Evolutionary conservation across 1,284 basidiomycete species (phyloP), one percentile per base, ranked within the genome.

Genomic region (Pascua guehoae): DNA sequence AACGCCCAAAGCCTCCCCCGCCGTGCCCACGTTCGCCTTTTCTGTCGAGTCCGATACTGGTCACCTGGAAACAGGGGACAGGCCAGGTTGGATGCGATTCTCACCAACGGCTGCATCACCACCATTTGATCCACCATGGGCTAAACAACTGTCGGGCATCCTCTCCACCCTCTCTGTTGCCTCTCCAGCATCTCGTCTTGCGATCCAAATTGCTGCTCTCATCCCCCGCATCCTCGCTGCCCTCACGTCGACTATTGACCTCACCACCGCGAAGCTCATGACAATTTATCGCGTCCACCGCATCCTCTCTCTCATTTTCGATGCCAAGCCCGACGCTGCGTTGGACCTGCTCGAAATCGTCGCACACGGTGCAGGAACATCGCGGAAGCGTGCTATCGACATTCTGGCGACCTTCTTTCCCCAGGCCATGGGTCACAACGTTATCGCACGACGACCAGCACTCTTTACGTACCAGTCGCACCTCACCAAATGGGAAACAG

Each of bases 321-420:
- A 77, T 12, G 75, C 79, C 40, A 90, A 89, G 68, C 79, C 82
- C 0, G 88, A 90, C 67, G 79, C 82, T 1, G 85, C 86, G 62
- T 77, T 84, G 32, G 88, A 90, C 70, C 59, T 88, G 0, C 79
- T 91, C 8, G 83, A 87, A 61, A 81, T 89, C 40, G 77, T 85
- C 17, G 87, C 87, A 3, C 85, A 87, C 66, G 84, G 85, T 52
- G 81, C 83, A 0, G 81, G 78, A 71, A 51, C 80, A 84, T n/a
- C 79, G 86, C 42, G 78, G 80, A 49, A 44, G 14, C 49, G 58
- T 15, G 87, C 86, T 10, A 72, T 86, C 54, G 76, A 78, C 49
- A 72, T 87, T 11, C 74, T 91, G 12, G 71, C 79, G 7, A 82
- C 81, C 1, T 82, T 86, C 61, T 90, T 85, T 84, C 85, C 87